Evolutionary conservation across 306 rosid species (phyloP), one percentile per base, ranked within the genome.

Genomic region (Rosa persica): DNA sequence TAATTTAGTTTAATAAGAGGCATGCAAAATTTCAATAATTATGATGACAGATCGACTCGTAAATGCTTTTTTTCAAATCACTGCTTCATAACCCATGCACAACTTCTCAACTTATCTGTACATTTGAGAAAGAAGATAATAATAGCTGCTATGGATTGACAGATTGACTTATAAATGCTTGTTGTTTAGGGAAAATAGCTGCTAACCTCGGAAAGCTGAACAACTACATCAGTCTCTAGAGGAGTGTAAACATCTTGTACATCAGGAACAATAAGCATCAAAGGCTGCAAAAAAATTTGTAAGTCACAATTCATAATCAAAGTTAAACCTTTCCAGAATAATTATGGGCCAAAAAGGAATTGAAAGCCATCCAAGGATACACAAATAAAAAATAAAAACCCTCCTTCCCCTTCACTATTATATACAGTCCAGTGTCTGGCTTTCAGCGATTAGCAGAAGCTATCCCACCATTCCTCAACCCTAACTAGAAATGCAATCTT

Each of bases 181-280:
- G 73, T n/a, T 69, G 54, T 46, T 16, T 67, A 72, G 51, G 22
- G 47, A 1, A 58, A 44, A 78, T 22, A 11, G 15, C 69, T 77
- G 70, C 91, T 82, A 60, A 96, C 99, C 99, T 96, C 98, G 17
- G 97, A 85, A 79, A 96, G 90, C 34, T 87, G 96, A 80, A 96
- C 99, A 81, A 93, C 81, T 75, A 96, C 93, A 76, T 93, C 99
- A 78, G 96, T 87, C 86, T 93, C 87, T 85, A 96, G 80, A 61
- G 99, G 99, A 79, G 99, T 96, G 85, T 93, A 96, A 79, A 96
- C 97, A 82, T 96, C 99, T 91, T 88, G 98, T 78, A 93, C 94
- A 77, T 96, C 98, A 74, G 98, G 98, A 80, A 96, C 98, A 73
- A 96, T 93, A 71, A 96, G 99, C 99, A 96, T 96, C 89, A 93